Base-by-base conservation (phyloP, 306 rosid species). In the Glycyrrhiza uralensis region DNA sequence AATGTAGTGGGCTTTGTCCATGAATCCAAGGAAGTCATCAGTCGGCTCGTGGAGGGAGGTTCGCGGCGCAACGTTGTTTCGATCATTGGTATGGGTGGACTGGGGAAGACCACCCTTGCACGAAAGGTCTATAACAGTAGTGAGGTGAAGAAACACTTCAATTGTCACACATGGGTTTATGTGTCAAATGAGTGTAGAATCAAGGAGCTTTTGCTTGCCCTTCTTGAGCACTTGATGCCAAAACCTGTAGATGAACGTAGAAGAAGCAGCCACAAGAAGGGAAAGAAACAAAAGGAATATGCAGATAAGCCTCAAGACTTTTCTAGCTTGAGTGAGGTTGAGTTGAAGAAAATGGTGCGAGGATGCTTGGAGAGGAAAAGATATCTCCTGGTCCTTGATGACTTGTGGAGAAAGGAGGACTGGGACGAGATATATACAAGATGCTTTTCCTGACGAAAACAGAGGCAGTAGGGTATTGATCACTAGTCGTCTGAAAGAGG, bases 81-180 rank as follows among this genome's bases (percentile, higher is more conserved):
- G 2, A 57, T 76, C 39, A 15, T 24, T 3, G 75, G 69, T 2
- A 67, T 58, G 63, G 69, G 70, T 32, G 80, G 80, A 1, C 46
- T 55, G 23, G 80, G 80, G 5, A 76, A 76, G 24, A 67, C 80
- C 44, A 67, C 75, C 4, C 77, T 72, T 13, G 60, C 70, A 9
- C 14, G 50, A 46, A 72, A 18, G 61, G 33, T 72, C 7, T 72
- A 30, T 14, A 72, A 72, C 2, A 45, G 35, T 32, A 9, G n/a
- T 0, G 18, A 30, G 17, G 61, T 69, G 6, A 18, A 59, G 2
- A 2, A 5, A 5, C 5, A 26, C 17, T 77, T 77, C 6, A 4
- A 6, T 15, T 33, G 23, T 0, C 7, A 47, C 0, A 47, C 20
- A 1, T 59, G 81, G 81, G 56, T 59, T 18, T 46, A 13, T 1